Evolutionary conservation across 2,329 filamentous ascomycete species (phyloP).

Genomic region (Verticillium longisporum): DNA sequence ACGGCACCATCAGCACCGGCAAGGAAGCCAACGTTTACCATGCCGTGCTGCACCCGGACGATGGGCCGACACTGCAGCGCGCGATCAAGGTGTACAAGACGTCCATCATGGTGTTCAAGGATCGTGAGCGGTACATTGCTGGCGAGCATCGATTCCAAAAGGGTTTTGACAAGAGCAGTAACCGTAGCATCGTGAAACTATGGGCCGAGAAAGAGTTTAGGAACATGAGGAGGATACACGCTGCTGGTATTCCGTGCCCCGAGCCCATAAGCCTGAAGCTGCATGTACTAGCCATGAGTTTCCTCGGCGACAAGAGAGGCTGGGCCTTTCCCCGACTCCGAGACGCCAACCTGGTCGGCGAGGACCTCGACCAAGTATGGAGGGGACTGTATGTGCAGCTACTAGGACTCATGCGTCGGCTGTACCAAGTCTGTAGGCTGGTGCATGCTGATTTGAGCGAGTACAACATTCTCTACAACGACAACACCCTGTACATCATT

Average conservation of each 20-base stretch:
- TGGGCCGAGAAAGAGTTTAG: constrained; percentile 99
- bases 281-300: constrained; percentile 94
- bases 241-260: constrained; percentile 81
- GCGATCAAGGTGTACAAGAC: constrained; percentile 99
- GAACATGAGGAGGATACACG: constrained; percentile 78
- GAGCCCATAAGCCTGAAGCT: constrained; percentile 83
- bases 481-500: constrained; percentile 80
- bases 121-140: constrained; percentile 90
- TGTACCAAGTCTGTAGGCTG: constrained; percentile 87
- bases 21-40: constrained; percentile 99
- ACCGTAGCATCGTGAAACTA: constrained; percentile 93
- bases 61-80: constrained; percentile 59
- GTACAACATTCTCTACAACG: constrained; percentile 93
- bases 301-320: constrained; percentile 81
- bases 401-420: constrained; percentile 78
- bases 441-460: constrained; percentile 97
- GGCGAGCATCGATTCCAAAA: constrained; percentile 88
- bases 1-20: constrained; percentile 91
- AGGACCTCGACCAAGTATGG: constrained; percentile 69
- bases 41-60: constrained; percentile 58
- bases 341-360: constrained; percentile 68
- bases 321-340: constrained; percentile 83
- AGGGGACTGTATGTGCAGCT: constrained; percentile 73
- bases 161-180: constrained; percentile 91
- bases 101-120: constrained; percentile 94